Evolutionary conservation across 2,329 filamentous ascomycete genomes (phyloP).

Genomic region (Alternaria sp.): DNA sequence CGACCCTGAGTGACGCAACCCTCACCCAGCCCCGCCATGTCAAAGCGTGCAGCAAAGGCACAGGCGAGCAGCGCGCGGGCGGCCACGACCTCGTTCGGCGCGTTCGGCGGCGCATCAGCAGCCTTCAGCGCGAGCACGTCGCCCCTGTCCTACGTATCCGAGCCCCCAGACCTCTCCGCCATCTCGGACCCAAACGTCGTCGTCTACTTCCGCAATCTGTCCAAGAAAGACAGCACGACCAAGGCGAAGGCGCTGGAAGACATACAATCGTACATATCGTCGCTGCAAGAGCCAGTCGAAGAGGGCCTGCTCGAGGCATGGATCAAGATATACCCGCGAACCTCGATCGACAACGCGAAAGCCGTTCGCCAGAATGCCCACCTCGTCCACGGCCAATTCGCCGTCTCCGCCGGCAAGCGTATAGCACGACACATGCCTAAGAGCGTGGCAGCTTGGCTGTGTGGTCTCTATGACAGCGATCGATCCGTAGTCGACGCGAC

Average conservation of each 20-base stretch:
- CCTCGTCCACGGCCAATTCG: conserved; percentile 69
- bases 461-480: conserved; percentile 86
- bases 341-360: conserved; percentile 87
- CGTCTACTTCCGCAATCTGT: conserved; percentile 89
- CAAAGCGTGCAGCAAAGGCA: conserved; percentile 65
- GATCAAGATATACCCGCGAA: conserved; percentile 85
- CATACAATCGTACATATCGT: conserved; percentile 69
- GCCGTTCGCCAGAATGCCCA: conserved; percentile 89
- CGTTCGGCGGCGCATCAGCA: conserved; percentile 49
- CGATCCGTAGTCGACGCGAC: conserved; percentile 77
- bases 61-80: conserved; percentile 69
- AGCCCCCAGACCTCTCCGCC: conserved; percentile 78
- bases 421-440: conserved; percentile 80
- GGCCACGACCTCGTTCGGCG: conserved; percentile 53
- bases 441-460: conserved; percentile 87
- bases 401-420: conserved; percentile 71
- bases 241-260: conserved; percentile 92
- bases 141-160: conserved; percentile 83
- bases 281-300: conserved; percentile 69
- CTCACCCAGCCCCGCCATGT: conserved; percentile 52
- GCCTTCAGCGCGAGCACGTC: conserved; percentile 59
- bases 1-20: background rate
- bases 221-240: conserved; percentile 92
- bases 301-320: conserved; percentile 86
- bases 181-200: conserved; percentile 82